Evolutionary conservation across 75 land plant genomes (phyloP).

Genomic region (Sequoiadendron giganteum): DNA sequence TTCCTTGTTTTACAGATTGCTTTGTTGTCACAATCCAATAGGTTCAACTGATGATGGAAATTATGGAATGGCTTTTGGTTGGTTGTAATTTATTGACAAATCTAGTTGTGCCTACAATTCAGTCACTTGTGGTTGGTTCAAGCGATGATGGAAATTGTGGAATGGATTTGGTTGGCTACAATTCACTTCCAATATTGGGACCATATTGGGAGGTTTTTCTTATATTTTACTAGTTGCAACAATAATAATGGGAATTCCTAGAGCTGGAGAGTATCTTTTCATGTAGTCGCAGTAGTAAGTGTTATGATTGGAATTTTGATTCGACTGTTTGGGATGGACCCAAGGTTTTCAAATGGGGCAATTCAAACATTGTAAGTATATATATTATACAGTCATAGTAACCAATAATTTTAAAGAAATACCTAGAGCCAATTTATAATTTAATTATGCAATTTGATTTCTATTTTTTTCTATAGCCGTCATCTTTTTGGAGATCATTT

Average conservation of each 20-base stretch:
- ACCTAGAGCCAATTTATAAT: not conserved
- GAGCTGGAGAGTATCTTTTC: constrained; percentile 88
- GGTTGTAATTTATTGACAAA: too few species aligned
- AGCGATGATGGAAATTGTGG: constrained; percentile 77
- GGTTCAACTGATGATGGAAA: too few species aligned
- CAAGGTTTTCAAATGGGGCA: constrained; percentile 28
- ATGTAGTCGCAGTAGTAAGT: constrained; percentile 62
- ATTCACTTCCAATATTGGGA: constrained; percentile 66
- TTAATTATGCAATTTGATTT: not conserved
- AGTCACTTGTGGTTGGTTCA: constrained; percentile 81
- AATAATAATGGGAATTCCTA: constrained; percentile 60
- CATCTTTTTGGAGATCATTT: not conserved
- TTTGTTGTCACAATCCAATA: too few species aligned
- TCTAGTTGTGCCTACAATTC: constrained; percentile 84
- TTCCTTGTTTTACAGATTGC: too few species aligned
- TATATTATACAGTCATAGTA: not conserved
- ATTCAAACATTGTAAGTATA: constrained; percentile 1
- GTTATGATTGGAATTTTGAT: constrained; percentile 62
- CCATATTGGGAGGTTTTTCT: constrained; percentile 66
- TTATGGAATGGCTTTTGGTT: too few species aligned
- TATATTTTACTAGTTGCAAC: constrained; percentile 57
- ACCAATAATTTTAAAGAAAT: not conserved
- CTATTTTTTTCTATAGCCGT: not conserved
- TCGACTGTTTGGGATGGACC: constrained; percentile 57
- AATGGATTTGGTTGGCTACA: constrained; percentile 78